A percentile compares a stretch with the other conserved stretches of the same genome.
phyloP scores from a whole-genome alignment of 2,329 filamentous ascomycete genomes.

The Penicillium psychrosexuale region DNA sequence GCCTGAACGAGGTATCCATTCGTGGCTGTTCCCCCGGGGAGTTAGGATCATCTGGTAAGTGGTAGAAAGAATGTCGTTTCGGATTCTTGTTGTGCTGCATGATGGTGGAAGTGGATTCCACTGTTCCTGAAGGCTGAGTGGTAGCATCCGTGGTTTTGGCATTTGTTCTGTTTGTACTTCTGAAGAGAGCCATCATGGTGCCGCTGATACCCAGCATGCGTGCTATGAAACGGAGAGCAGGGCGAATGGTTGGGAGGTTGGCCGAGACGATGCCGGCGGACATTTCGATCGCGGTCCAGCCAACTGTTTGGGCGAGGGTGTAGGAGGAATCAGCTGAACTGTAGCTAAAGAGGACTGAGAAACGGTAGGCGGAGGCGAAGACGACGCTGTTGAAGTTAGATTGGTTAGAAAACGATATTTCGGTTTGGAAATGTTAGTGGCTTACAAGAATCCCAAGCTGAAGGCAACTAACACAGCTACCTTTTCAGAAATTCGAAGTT shows the following conservation, averaged over 20 bases:
- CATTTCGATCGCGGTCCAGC: slow-evolving; percentile 32
- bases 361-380: background rate
- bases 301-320: slow-evolving; percentile 28
- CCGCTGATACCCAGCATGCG: slow-evolving; percentile 5
- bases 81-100: background rate
- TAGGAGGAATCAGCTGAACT: slow-evolving; percentile 19
- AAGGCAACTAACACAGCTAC: background rate
- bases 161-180: background rate
- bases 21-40: background rate
- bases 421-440: background rate
- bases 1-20: background rate
- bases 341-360: background rate
- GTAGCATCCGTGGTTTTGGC: background rate
- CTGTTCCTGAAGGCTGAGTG: background rate
- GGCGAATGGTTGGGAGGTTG: slow-evolving; percentile 27
- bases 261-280: slow-evolving; percentile 29
- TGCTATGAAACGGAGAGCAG: slow-evolving; percentile 21
- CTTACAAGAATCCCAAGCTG: background rate
- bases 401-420: background rate
- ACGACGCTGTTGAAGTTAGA: background rate
- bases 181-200: background rate
- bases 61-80: background rate
- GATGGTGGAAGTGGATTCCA: background rate
- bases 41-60: background rate
- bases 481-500: slow-evolving; percentile 19